A percentile compares a stretch with the other conserved stretches of the same genome.
Evolutionary conservation across 352 stramenopile genomes (phyloP).

Genomic region (Aphanomyces euteiches): DNA sequence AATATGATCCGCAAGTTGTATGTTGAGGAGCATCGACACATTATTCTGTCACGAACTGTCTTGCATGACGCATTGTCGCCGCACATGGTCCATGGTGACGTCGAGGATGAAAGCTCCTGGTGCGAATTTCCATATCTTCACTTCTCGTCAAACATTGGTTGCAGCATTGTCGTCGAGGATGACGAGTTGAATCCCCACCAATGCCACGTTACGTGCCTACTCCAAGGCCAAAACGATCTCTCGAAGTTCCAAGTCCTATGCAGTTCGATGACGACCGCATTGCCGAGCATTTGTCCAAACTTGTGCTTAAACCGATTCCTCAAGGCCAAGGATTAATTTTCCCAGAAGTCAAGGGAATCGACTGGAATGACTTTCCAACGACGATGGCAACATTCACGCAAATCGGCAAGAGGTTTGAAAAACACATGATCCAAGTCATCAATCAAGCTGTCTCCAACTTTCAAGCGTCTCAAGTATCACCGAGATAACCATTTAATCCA

Average conservation of each 20-base stretch:
- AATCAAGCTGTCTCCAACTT: no score
- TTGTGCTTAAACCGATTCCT: neutral
- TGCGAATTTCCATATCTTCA: neutral
- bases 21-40: neutral
- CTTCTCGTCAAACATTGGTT: neutral
- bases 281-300: neutral
- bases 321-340: neutral
- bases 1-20: constrained; percentile 15
- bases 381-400: no score
- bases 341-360: neutral
- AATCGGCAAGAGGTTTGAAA: no score
- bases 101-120: constrained; percentile 16
- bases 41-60: constrained; percentile 21
- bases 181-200: neutral
- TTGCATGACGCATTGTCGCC: constrained; percentile 21
- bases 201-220: neutral
- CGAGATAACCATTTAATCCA: no score
- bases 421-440: no score
- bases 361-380: neutral
- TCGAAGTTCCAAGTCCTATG: neutral
- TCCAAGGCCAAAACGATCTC: neutral
- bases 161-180: constrained; percentile 9
- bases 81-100: constrained; percentile 13
- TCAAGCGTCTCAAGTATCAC: no score
- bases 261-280: neutral